Base-by-base conservation (phyloP, 805 yeast genomes). In the Candida michaelii region DNA sequence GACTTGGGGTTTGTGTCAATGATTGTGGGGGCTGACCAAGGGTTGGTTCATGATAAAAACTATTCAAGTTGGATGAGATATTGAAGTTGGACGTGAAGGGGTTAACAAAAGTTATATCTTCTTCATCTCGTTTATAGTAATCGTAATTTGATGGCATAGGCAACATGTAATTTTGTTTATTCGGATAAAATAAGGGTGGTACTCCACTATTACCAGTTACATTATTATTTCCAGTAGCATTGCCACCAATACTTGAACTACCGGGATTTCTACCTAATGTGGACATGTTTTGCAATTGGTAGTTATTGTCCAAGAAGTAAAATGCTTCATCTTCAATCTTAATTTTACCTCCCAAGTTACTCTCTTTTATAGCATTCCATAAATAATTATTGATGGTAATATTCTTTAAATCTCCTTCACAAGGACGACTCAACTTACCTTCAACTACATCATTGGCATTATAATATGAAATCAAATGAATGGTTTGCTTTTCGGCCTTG, bases 401-500 rank as follows among this genome's bases (percentile, higher is more conserved):
- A 44, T 78, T 73, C 44, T 74, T 73, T 42, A 87, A 70, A 6
- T 76, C 71, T 6, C 75, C 62, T 30, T 76, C 76, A 4, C 79
- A 66, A 0, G 96, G 96, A 18, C 82, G 66, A 0, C 61, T 53
- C 35, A 89, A 65, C 30, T 65, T 67, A 4, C 82, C 81, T 25
- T 69, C 65, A 39, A 78, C 55, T 3, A 89, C 93, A 59, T 90
- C 96, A 15, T 78, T 78, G 0, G 89, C 83, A 23, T 77, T 69
- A 58, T 88, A 90, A 62, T 90, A 90, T 7, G 90, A 80, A 2
- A 90, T 80, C 43, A 90, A 62, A 56, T 91, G 97, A 36, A 82
- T 65, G 3, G 85, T 77, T 52, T 73, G 76, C 34, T 56, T 59
- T 31, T 51, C 60, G 4, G 53, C 55, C 23, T 52, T 51, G 21